Percentiles rank a stretch among this genome's conserved stretches.
These are phyloP conservation scores for Mortierella sp. DNA, from an alignment of 371 early-diverging fungal species.

Conservation along the genomic window DNA sequence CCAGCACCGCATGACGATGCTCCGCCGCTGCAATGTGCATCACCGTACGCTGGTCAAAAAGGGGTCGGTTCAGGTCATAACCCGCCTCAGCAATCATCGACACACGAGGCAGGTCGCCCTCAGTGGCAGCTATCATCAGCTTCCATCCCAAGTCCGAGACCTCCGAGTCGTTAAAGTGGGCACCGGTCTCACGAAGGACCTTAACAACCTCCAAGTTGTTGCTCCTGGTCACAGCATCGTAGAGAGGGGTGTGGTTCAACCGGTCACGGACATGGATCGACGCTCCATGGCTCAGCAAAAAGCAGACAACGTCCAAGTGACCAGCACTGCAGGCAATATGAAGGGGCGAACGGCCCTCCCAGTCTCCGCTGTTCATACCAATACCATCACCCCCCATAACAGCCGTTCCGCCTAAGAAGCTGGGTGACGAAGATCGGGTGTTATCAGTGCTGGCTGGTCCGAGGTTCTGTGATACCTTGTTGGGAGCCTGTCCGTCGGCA, in stretches of 20 bases:
- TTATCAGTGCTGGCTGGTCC: conserved; percentile 18
- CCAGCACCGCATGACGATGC: conserved; percentile 41
- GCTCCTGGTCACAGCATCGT: conserved; percentile 78
- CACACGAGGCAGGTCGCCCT: conserved; percentile 42
- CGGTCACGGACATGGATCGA: conserved; percentile 94
- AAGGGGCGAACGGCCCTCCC: conserved; percentile 87
- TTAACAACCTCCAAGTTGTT: conserved; percentile 72
- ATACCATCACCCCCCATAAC: conserved; percentile 54
- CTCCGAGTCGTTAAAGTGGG: conserved; percentile 90
- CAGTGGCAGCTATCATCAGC: conserved; percentile 54
- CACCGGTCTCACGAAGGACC: conserved; percentile 87
- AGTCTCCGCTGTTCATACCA: conserved; percentile 86
- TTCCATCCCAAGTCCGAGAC: conserved; percentile 65
- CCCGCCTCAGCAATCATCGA: conserved; percentile 53
- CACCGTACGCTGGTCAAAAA: conserved; percentile 51
- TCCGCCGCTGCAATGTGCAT: conserved; percentile 55
- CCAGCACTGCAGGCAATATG: conserved; percentile 92
- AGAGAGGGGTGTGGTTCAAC: conserved; percentile 91
- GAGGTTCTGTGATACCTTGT: conserved; percentile 21
- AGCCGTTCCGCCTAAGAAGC: conserved; percentile 61
- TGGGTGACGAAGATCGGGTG: background rate
- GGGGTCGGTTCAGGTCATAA: conserved; percentile 46
- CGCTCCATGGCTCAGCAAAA: conserved; percentile 87
- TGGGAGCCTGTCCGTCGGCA: conserved; percentile 34
- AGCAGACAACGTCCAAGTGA: conserved; percentile 77